These are phyloP conservation scores for Gossypium davidsonii DNA, from an alignment of 441 rosid genomes.

Conservation along the genomic window DNA sequence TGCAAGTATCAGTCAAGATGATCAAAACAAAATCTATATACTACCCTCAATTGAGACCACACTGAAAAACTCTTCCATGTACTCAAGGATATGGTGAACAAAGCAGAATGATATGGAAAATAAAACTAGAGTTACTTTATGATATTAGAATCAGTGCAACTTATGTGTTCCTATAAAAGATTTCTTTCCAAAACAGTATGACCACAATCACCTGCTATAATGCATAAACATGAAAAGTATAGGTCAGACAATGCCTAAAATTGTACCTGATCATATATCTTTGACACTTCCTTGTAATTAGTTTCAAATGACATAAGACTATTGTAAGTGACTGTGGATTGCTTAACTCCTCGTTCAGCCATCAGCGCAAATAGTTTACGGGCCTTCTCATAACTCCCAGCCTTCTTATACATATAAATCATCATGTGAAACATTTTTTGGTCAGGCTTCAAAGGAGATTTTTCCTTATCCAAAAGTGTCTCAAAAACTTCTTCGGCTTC, in stretches of 20 bases:
- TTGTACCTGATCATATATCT: conserved; percentile 83
- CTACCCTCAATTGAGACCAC: background rate
- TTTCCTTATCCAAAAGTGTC: conserved; percentile 61
- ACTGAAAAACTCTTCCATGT: background rate
- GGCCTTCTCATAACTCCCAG: conserved; percentile 81
- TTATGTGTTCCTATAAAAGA: background rate
- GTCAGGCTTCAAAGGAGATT: conserved; percentile 69
- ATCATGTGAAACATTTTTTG: conserved; percentile 94
- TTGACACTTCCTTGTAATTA: conserved; percentile 89
- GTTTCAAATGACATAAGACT: conserved; percentile 91
- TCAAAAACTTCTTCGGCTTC: conserved; percentile 82
- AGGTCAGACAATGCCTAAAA: background rate
- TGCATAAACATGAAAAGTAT: background rate
- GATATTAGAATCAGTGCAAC: background rate
- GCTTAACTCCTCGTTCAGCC: conserved; percentile 67
- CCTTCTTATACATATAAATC: conserved; percentile 86
- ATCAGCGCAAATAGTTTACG: conserved; percentile 61
- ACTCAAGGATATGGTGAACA: background rate
- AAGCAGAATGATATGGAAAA: background rate
- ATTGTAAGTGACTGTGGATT: conserved; percentile 74
- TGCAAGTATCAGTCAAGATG: background rate
- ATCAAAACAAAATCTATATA: background rate
- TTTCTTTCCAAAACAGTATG: background rate
- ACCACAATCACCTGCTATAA: background rate
- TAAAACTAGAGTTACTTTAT: background rate